phyloP scores from a whole-genome alignment of 805 yeast species.

The Suhomyces sp. region DNA sequence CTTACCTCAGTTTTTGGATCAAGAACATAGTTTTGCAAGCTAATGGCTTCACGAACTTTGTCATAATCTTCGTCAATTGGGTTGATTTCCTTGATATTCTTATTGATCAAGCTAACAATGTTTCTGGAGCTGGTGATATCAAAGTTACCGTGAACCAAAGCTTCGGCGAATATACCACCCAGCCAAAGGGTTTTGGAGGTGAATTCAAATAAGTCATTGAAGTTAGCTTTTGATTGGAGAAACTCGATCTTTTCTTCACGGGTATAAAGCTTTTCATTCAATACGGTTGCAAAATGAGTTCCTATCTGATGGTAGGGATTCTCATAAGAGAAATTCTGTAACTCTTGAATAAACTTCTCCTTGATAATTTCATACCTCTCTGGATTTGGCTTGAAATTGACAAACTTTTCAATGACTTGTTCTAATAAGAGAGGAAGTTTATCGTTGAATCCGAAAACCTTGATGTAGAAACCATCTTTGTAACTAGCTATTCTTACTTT shows the following conservation, averaged over 20 bases:
- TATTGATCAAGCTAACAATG: conserved; percentile 41
- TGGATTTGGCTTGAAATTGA: conserved; percentile 46
- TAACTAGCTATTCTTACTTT: conserved; percentile 54
- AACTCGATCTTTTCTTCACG: conserved; percentile 57
- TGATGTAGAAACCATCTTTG: conserved; percentile 68
- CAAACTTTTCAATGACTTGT: conserved; percentile 54
- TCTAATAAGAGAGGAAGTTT: conserved; percentile 64
- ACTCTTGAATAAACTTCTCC: conserved; percentile 59
- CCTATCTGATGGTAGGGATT: conserved; percentile 79
- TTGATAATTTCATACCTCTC: conserved; percentile 66
- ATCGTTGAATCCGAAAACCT: conserved; percentile 78
- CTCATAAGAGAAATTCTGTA: conserved; percentile 65
- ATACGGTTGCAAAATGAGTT: conserved; percentile 53
- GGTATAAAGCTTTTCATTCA: conserved; percentile 72
- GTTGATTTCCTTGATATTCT: neutral
- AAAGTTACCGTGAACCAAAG: conserved; percentile 75
- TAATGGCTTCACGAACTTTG: conserved; percentile 13
- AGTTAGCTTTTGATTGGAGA: conserved; percentile 38
- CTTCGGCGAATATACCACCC: conserved; percentile 63
- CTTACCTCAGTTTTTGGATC: conserved; percentile 39
- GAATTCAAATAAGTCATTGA: conserved; percentile 51
- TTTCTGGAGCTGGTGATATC: conserved; percentile 50
- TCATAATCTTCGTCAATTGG: conserved; percentile 32
- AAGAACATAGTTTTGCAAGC: conserved; percentile 39
- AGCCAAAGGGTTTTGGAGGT: conserved; percentile 44